Conservation (phyloP, 768 basidiomycete species). For the Boletus barrowsii region DNA sequence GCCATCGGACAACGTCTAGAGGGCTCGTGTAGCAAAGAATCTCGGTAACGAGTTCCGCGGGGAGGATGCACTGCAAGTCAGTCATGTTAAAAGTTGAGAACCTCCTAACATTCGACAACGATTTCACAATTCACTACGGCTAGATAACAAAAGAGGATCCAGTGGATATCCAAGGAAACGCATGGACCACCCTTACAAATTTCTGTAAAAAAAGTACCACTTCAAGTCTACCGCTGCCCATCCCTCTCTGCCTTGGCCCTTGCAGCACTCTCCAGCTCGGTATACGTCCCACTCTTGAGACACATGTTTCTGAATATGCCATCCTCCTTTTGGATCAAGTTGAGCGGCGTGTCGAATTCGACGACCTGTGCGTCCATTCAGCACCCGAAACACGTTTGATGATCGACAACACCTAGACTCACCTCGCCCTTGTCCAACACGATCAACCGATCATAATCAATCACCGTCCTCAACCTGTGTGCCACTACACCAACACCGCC, state of each 20-base stretch:
- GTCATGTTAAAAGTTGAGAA: too few species aligned
- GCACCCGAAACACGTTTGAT: not conserved
- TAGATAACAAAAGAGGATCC: too few species aligned
- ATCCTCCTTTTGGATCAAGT: constrained; percentile 57
- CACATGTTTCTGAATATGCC: constrained; percentile 72
- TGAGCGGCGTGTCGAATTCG: constrained; percentile 72
- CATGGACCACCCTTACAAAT: too few species aligned
- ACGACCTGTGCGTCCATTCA: constrained; percentile 34
- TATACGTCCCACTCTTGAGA: constrained; percentile 63
- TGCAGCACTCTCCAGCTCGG: constrained; percentile 58
- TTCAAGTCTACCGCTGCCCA: not conserved
- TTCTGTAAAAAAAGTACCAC: too few species aligned
- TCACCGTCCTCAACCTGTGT: constrained; percentile 72
- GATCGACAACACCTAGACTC: not conserved
- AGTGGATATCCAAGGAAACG: too few species aligned
- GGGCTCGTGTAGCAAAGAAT: not conserved
- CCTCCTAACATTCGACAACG: too few species aligned
- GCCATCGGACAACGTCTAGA: constrained; percentile 4
- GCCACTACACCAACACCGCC: constrained; percentile 41
- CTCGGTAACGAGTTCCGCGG: not conserved
- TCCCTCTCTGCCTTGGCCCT: constrained; percentile 37
- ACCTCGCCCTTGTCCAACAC: constrained; percentile 57
- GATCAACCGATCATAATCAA: constrained; percentile 77
- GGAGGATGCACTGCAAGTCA: not conserved
- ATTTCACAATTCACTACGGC: too few species aligned